These are phyloP conservation scores for Coemansia sp. DNA, from an alignment of 192 early-diverging fungal species.

Conservation along the genomic window DNA sequence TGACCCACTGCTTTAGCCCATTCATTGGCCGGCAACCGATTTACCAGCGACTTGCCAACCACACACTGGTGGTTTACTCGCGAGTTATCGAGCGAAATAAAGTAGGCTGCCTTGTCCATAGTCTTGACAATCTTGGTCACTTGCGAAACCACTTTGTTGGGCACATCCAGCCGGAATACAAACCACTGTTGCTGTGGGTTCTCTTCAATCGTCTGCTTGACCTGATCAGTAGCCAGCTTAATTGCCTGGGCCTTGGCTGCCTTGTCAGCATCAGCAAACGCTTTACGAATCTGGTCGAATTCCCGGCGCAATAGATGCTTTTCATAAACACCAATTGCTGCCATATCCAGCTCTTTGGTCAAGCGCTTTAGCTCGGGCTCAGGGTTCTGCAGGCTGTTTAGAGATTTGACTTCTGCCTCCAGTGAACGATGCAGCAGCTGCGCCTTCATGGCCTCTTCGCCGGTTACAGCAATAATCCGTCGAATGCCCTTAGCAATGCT, in stretches of 20 bases:
- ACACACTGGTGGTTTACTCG: slow-evolving; percentile 81
- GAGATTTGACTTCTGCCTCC: slow-evolving; percentile 58
- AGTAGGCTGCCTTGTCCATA: slow-evolving; percentile 78
- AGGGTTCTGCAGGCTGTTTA: slow-evolving; percentile 62
- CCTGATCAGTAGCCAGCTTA: slow-evolving; percentile 76
- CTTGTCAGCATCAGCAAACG: slow-evolving; percentile 87
- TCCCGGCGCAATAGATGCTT: slow-evolving; percentile 74
- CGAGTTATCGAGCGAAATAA: slow-evolving; percentile 75
- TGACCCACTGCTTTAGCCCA: slow-evolving; percentile 87
- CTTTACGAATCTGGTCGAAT: slow-evolving; percentile 74
- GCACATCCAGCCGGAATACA: slow-evolving; percentile 65
- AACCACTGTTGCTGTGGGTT: slow-evolving; percentile 55
- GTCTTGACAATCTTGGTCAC: slow-evolving; percentile 79
- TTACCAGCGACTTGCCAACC: slow-evolving; percentile 72
- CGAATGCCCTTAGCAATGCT: slow-evolving; percentile 96
- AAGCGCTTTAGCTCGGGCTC: slow-evolving; percentile 78
- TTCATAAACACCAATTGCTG: slow-evolving; percentile 72
- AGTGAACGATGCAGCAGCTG: slow-evolving; percentile 69
- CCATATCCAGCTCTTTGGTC: slow-evolving; percentile 74
- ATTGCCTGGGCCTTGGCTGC: slow-evolving; percentile 76
- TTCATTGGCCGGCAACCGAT: slow-evolving; percentile 80
- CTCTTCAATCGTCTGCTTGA: slow-evolving; percentile 70
- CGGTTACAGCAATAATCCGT: slow-evolving; percentile 91
- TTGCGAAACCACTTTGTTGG: slow-evolving; percentile 80
- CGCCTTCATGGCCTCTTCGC: slow-evolving; percentile 81